Base-by-base conservation (phyloP, 495 filamentous ascomycete genomes). In the Geoglossum glabrum region DNA sequence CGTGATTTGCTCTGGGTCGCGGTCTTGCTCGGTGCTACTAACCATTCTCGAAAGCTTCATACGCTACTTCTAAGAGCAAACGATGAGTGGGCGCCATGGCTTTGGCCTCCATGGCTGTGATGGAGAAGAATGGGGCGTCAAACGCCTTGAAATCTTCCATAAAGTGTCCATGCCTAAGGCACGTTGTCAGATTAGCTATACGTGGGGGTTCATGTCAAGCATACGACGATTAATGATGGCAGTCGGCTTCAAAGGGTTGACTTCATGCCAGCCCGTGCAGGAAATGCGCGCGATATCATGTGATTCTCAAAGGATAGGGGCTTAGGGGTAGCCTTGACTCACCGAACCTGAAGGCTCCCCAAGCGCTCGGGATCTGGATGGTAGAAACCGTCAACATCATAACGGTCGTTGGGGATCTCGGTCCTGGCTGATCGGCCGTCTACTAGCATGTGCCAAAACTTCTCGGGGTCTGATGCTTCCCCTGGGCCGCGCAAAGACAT, bases 41-140 rank as follows among this genome's bases (percentile, higher is more conserved):
- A 43, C 30, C 33, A 38, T 45, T 43, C 28, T 57, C 59, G 7
- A 26, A n/a, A 10, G n/a, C 28, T 45, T 57, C 28, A 6, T 57
- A 57, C 6, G 73, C 66, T 0, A 74, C 70, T 59, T 84, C 79
- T 0, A 83, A 67, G 0, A 84, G 62, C 7, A 74, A 63, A 0
- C 79, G 61, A 55, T 81, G 78, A 25, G 79, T 74, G 0, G 81
- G 81, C 57, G 83, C 79, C 63, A 81, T 72, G 0, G 63, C 62
- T 60, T 72, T 72, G 6, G 71, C 72, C 52, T 81, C 77, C 0
- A 28, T 47, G n/a, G 63, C 61, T 1, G 65, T 66, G 58, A 78
- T 69, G 1, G 62, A 62, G 60, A 71, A 76, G 61, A 79, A 74
- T 0, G 43, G 43, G 0, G 61, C 21, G 50, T 75, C 72, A 15